These are phyloP conservation scores for Gyrodon lividus DNA, from an alignment of 768 basidiomycete species.

Conservation along the genomic window DNA sequence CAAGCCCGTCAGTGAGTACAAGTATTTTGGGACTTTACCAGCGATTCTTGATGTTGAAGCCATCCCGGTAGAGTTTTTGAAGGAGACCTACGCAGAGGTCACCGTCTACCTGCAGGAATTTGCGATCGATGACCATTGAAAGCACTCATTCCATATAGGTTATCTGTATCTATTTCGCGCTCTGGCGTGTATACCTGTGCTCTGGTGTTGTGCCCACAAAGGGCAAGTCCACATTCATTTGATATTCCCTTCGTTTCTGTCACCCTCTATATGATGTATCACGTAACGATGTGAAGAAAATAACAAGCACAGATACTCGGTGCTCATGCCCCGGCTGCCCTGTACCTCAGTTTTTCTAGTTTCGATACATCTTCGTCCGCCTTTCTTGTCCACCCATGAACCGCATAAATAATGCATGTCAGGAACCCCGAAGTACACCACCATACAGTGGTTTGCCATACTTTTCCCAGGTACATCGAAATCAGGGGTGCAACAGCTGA, in stretches of 20 bases:
- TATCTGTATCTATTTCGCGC: neutral
- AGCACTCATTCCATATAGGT: neutral
- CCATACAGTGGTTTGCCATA: slow-evolving; percentile 57
- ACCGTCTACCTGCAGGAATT: neutral
- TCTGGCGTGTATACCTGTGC: neutral
- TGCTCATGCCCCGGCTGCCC: slow-evolving; percentile 50
- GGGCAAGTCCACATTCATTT: neutral
- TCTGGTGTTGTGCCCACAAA: neutral
- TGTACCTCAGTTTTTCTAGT: slow-evolving; percentile 55
- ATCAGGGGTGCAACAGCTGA: slow-evolving; percentile 50
- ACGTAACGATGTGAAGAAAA: neutral
- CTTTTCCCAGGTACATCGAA: slow-evolving; percentile 44
- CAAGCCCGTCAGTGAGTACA: neutral
- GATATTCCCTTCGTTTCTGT: neutral
- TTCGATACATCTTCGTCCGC: slow-evolving; percentile 47
- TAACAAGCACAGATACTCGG: too few relatives aligned
- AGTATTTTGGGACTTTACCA: neutral
- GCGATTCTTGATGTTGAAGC: too few relatives aligned
- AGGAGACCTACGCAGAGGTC: neutral
- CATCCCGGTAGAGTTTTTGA: neutral
- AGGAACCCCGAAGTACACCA: slow-evolving; percentile 46
- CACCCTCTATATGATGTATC: neutral
- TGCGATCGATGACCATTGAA: neutral
- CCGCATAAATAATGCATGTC: slow-evolving; percentile 45
- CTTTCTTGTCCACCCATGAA: slow-evolving; percentile 43